These are phyloP conservation scores for Colletotrichum sp. DNA, from an alignment of 2,329 filamentous ascomycete genomes.

Conservation along the genomic window DNA sequence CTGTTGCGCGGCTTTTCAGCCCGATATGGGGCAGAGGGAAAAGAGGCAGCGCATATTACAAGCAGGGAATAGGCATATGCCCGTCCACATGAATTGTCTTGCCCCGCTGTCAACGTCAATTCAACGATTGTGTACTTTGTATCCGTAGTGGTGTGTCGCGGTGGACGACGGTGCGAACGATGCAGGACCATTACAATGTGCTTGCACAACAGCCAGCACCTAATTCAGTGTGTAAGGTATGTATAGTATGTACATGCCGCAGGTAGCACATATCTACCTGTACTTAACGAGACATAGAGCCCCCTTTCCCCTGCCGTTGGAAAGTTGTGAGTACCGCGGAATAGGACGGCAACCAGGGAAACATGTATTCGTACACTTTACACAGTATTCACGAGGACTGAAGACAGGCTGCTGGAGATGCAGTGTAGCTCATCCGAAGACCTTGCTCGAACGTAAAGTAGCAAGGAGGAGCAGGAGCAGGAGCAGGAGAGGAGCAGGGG, in stretches of 20 bases:
- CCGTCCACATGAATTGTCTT: not conserved
- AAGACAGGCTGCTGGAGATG: not conserved
- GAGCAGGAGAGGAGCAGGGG: not conserved
- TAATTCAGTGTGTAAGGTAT: not conserved
- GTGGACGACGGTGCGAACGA: not conserved
- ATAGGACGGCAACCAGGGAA: not conserved
- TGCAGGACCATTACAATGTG: not conserved
- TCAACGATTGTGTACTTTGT: not conserved
- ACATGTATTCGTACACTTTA: not conserved
- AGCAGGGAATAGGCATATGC: not conserved
- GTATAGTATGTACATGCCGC: not conserved
- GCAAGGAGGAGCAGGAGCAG: not conserved
- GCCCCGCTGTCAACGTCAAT: constrained; percentile 6
- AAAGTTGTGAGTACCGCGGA: not conserved
- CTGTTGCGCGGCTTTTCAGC: not conserved
- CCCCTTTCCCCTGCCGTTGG: not conserved
- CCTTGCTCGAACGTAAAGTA: not conserved
- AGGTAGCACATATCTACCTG: not conserved
- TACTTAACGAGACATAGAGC: not conserved
- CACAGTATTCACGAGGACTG: not conserved
- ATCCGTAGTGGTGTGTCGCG: not conserved
- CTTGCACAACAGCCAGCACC: not conserved
- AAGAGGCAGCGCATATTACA: not conserved
- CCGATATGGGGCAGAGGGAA: not conserved
- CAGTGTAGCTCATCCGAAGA: not conserved